Percentiles rank a stretch among this genome's conserved stretches.
Evolutionary conservation across 176 grass and related monocot species (phyloP).

Genomic region (Calamus simplicifolius): DNA sequence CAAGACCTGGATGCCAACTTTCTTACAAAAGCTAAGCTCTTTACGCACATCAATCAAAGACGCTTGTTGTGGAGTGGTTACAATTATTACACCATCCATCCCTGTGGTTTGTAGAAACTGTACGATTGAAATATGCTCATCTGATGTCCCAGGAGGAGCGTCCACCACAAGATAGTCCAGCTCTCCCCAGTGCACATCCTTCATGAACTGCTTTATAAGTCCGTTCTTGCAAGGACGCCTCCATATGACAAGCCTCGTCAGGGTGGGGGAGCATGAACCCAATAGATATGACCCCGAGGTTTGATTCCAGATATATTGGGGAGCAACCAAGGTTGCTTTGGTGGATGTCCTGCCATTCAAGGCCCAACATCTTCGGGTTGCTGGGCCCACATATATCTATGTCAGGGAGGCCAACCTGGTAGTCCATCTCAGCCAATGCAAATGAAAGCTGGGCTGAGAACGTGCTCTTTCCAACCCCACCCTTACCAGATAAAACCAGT

Average conservation of each 20-base stretch:
- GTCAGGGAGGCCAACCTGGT: slow-evolving; percentile 58
- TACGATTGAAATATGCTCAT: slow-evolving; percentile 93
- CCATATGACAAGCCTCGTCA: slow-evolving; percentile 68
- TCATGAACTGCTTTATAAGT: slow-evolving; percentile 77
- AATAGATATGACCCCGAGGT: slow-evolving; percentile 79
- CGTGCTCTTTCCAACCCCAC: slow-evolving; percentile 65
- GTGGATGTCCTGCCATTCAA: slow-evolving; percentile 64
- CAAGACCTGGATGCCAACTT: slow-evolving; percentile 53
- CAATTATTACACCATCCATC: slow-evolving; percentile 70
- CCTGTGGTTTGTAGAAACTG: slow-evolving; percentile 83
- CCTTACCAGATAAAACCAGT: slow-evolving; percentile 64
- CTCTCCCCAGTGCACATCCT: slow-evolving; percentile 81
- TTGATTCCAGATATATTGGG: slow-evolving; percentile 54
- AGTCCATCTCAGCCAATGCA: slow-evolving; percentile 43
- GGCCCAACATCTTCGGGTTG: slow-evolving; percentile 69
- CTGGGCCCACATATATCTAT: slow-evolving; percentile 74
- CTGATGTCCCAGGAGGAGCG: slow-evolving; percentile 58
- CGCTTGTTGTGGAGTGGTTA: slow-evolving; percentile 85
- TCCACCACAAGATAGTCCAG: slow-evolving; percentile 69
- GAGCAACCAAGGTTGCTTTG: slow-evolving; percentile 72
- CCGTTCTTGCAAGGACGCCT: slow-evolving; percentile 68
- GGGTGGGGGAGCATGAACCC: slow-evolving; percentile 62
- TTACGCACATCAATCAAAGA: slow-evolving; percentile 62
- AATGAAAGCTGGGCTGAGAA: slow-evolving; percentile 68
- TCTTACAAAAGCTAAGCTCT: slow-evolving; percentile 75